These are phyloP conservation scores for Exophiala sp. DNA, from an alignment of 2,329 filamentous ascomycete genomes.

Conservation along the genomic window DNA sequence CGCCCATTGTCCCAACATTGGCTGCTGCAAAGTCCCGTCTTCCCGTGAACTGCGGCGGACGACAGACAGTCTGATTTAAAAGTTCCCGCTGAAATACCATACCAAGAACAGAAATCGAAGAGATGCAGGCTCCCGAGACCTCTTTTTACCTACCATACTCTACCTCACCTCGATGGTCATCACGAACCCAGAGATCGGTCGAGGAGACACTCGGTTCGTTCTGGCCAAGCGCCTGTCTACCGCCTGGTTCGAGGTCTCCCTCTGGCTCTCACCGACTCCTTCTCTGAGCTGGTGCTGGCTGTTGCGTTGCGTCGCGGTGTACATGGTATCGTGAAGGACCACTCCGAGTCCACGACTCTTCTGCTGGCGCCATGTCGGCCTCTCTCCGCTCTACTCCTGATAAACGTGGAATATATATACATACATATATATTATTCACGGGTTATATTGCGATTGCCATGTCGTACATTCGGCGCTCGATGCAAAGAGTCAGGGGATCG, in stretches of 20 bases:
- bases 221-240: too few relatives aligned
- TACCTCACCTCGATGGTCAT: too few relatives aligned
- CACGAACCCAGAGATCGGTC: too few relatives aligned
- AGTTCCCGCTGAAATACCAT: constrained; percentile 9
- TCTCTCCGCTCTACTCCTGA: constrained; percentile 4
- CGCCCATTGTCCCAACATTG: not conserved
- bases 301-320: not conserved
- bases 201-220: too few relatives aligned
- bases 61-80: too few relatives aligned
- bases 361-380: constrained; percentile 3
- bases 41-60: not conserved
- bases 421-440: too few relatives aligned
- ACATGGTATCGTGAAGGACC: too few relatives aligned
- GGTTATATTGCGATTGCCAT: constrained; percentile 9
- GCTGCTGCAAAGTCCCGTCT: constrained; percentile 8
- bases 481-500: not conserved
- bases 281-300: too few relatives aligned
- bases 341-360: too few relatives aligned
- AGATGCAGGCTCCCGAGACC: constrained; percentile 20
- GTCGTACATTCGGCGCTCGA: constrained; percentile 1
- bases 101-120: constrained; percentile 27
- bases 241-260: too few relatives aligned
- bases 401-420: constrained; percentile 1
- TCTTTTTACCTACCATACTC: constrained; percentile 4
- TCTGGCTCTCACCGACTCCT: too few relatives aligned